Base-by-base conservation (phyloP, 2,329 filamentous ascomycete species). In the Penicillium sp. region DNA sequence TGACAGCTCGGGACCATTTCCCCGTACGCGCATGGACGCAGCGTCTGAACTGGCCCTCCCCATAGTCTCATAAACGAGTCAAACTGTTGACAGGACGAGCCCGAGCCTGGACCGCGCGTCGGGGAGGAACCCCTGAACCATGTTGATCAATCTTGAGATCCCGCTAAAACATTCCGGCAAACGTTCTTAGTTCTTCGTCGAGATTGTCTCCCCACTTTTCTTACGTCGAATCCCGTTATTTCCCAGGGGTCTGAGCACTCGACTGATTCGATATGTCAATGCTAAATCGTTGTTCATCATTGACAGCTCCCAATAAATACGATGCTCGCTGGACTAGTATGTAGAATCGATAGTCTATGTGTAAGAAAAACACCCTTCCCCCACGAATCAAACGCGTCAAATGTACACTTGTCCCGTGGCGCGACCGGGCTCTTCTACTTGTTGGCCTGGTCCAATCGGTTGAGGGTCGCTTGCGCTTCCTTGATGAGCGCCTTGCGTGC, bases 401-500 rank as follows among this genome's bases (percentile, higher is more conserved):
- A 38, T 38, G 18, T 38, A 38, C 48, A 18, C 28, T 55, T 40
- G 48, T 40, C 14, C 44, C n/a, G 27, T 18, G 18, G 18, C 20
- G 18, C 38, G 22, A 39, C 13, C n/a, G 16, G 24, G 9, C 27
- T 28, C n/a, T 13, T 44, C 56, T 53, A 47, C 42, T 59, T 61
- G 13, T 54, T 59, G 36, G 62, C 62, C 46, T 62, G 58, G 57
- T 78, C 76, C 50, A 78, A 52, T 42, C 60, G 60, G 40, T 62
- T 68, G 46, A 76, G 62, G n/a, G 65, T 57, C 16, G 56, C 61
- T 57, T 78, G 73, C 9, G 73, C 69, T 52, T 76, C 72, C 46
- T 66, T 71, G 38, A 78, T 70, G 33, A 78, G 61, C 6, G 66
- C 69, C 51, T 68, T 75, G 58, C 68, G 69, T 57, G 85, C 82